A percentile compares a stretch with the other conserved stretches of the same genome.
Evolutionary conservation across 75 land plant species (phyloP).

Genomic region (Gnetum montanum): DNA sequence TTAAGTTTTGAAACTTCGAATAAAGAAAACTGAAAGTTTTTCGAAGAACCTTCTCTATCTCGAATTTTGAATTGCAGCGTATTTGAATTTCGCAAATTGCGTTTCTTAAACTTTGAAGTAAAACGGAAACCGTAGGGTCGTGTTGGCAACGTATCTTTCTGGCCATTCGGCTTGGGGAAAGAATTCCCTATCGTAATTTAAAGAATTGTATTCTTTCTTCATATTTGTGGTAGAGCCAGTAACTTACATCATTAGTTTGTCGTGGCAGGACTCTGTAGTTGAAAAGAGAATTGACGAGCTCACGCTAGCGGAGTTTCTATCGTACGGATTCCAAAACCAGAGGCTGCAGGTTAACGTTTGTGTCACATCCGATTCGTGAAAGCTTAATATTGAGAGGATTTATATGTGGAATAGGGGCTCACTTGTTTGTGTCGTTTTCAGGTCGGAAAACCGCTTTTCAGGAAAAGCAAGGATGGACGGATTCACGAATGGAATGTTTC

Average conservation of each 20-base stretch:
- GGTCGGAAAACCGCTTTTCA: slow-evolving; percentile 48
- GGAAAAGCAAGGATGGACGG: slow-evolving; percentile 52
- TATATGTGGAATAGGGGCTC: neutral
- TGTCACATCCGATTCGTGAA: neutral
- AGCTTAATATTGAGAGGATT: neutral
- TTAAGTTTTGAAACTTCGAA: no score
- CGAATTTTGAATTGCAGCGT: no score
- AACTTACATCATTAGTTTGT: neutral
- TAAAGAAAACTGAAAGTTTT: no score
- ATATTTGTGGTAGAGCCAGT: neutral
- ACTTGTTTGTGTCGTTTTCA: slow-evolving; percentile 5
- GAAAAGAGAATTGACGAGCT: slow-evolving; percentile 54
- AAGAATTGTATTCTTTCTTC: neutral
- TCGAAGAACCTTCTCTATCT: neutral
- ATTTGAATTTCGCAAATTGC: no score
- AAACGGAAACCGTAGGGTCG: no score
- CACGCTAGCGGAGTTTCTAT: slow-evolving; percentile 45
- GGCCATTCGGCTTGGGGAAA: no score
- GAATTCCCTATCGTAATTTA: no score
- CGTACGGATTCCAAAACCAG: slow-evolving; percentile 54
- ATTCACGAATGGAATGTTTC: slow-evolving; percentile 51
- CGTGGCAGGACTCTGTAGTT: slow-evolving; percentile 24
- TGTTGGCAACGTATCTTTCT: no score
- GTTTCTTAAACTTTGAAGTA: no score
- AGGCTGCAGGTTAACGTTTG: slow-evolving; percentile 4